These are phyloP conservation scores for Pleoardoris graminearum DNA, from an alignment of 2,329 filamentous ascomycete species.

Conservation along the genomic window DNA sequence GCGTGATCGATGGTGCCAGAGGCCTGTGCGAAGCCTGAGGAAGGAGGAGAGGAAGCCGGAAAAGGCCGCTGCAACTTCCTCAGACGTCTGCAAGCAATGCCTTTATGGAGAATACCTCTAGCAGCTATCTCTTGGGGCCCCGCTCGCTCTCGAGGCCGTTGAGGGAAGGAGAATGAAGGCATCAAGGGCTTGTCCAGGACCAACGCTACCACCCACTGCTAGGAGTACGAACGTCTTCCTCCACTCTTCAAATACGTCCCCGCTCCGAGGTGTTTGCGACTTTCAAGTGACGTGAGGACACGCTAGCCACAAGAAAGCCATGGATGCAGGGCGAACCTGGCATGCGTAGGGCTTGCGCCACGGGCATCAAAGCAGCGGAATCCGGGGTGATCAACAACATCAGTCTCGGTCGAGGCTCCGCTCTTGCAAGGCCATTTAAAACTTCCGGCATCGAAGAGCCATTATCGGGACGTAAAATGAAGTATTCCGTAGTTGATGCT, in stretches of 20 bases:
- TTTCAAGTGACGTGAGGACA: neutral
- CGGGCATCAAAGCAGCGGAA: neutral
- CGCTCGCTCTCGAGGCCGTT: neutral
- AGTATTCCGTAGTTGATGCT: too few species aligned
- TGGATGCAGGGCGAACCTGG: neutral
- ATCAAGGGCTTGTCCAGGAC: neutral
- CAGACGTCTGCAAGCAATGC: neutral
- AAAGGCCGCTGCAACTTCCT: neutral
- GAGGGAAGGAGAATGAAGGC: neutral
- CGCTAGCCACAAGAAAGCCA: neutral
- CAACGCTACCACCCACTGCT: neutral
- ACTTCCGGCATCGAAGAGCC: neutral
- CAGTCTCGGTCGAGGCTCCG: neutral
- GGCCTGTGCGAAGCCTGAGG: constrained; percentile 2
- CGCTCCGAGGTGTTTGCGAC: neutral
- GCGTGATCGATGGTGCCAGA: neutral
- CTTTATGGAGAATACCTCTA: neutral
- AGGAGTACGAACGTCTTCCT: neutral
- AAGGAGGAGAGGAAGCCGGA: neutral
- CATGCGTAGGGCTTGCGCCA: neutral
- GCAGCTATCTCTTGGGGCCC: neutral
- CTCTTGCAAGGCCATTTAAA: neutral
- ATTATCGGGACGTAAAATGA: neutral
- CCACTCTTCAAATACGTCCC: neutral
- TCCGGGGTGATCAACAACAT: neutral